Base-by-base conservation (phyloP, 208 protist species). In the Trichomonas vaginalis region DNA sequence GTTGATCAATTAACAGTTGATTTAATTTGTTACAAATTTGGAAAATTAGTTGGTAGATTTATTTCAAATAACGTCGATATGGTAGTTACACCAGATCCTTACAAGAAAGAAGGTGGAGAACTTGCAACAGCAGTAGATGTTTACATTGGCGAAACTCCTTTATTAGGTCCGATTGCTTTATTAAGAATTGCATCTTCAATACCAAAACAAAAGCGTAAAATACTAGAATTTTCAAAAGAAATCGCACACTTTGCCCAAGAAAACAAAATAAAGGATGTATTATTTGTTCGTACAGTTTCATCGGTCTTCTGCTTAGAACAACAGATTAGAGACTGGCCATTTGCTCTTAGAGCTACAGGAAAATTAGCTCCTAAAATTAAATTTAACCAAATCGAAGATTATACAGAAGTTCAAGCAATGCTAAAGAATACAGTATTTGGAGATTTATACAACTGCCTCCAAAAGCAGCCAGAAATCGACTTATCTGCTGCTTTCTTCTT, bases 161-260 rank as follows among this genome's bases (percentile, higher is more conserved):
- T 39, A 37, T 27, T 92, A 15, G 86, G 86, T 8, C 40, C 42
- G 56, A 39, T 27, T 3, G 14, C 45, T 15, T 9, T 92, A 14
- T 39, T 92, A 9, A 40, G 86, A 39, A 45, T 92, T 51, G 86
- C 86, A 39, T 92, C 86, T 39, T 4, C 17, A n/a, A 17, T 92
- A 27, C 86, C 86, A 51, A 23, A 17, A 21, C 27, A 9, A n/a
- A 92, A 92, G 45, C 23, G 86, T 15, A 92, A 92, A 39, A 92
- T 92, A 48, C 37, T 92, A n/a, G 45, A 92, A 21, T 92, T 48
- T 51, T 45, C 86, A 51, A 92, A 92, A 51, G 86, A 92, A 92
- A 37, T 92, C 6, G 32, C 51, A 6, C 40, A 92, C 8, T 92
- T 92, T 51, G 6, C 86, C 3, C 6, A 48, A 92, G 27, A 48